Base-by-base conservation (phyloP, 2,329 filamentous ascomycete species). In the Apiospora arundinis region DNA sequence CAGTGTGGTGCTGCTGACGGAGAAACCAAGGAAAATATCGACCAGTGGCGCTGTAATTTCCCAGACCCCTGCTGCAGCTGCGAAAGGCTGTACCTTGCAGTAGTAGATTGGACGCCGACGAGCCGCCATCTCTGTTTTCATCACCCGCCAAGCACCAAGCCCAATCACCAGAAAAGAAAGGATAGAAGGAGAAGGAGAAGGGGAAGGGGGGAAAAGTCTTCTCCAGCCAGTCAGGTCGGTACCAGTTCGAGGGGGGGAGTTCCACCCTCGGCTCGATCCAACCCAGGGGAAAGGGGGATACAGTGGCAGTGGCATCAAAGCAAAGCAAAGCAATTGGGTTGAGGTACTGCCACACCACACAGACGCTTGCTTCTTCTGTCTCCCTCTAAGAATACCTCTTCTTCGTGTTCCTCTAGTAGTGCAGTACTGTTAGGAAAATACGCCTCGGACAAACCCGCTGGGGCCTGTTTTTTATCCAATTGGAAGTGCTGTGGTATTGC, bases 41-140 rank as follows among this genome's bases (percentile, higher is more conserved):
- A 66, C 70, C 65, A 72, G 71, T 70, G 71, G 71, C 52, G 71
- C 69, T 66, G 69, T 65, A 72, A 72, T 72, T 69, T 72, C 71
- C 71, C 67, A 40, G 4, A 46, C 32, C 52, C 46, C 40, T 48
- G 37, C 28, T 23, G 44, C 23, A 28, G 14, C 63, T 40, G 56
- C 28, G 32, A 63, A 40, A 63, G 37, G 66, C 67, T 67, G 56
- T 67, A 66, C 67, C 70, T 71, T 71, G 70, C 70, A 69, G 70
- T 65, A 45, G 70, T 71, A 67, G 67, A 68, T 71, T 63, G 65
- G 42, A 52, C 49, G 28, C 70, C 28, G 23, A 65, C 46, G n/a
- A 69, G 46, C 42, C 60, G 60, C 28, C 48, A 63, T 37, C 56
- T 40, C 32, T 21, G 18, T 40, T 6, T 18, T 63, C 56, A 40